Percentiles rank a stretch among this genome's conserved stretches.
Evolutionary conservation across 208 protist species (phyloP).

Genomic region (Leishmania guyanensis): DNA sequence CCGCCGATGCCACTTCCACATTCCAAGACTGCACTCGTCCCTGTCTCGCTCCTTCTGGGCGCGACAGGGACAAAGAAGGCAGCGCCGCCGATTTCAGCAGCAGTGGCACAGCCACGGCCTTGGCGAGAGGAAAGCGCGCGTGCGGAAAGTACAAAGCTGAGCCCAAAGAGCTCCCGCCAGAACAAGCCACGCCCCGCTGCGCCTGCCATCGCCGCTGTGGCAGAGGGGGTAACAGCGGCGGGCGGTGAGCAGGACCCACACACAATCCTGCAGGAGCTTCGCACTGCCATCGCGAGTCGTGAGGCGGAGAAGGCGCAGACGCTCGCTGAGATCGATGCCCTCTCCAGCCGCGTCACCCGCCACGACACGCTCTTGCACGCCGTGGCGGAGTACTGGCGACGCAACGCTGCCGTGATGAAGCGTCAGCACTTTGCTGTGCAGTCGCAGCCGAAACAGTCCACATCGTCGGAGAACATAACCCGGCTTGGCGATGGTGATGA

Average conservation of each 20-base stretch:
- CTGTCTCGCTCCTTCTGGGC: not conserved
- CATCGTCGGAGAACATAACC: not conserved
- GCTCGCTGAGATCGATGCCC: slow-evolving; percentile 19
- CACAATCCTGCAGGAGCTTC: slow-evolving; percentile 43
- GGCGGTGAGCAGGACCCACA: slow-evolving; percentile 5
- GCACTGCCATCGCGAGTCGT: slow-evolving; percentile 21
- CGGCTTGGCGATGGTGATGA: not conserved
- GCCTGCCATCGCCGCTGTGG: not conserved
- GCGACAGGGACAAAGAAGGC: not conserved
- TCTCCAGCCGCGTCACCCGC: slow-evolving; percentile 12
- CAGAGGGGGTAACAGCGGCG: not conserved
- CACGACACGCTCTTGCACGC: slow-evolving; percentile 34
- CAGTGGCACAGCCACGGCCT: not conserved
- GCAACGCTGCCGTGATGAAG: slow-evolving; percentile 44
- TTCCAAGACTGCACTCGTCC: no score
- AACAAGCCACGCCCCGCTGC: not conserved
- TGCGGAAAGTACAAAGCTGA: not conserved
- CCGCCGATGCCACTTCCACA: not conserved
- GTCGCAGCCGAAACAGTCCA: slow-evolving; percentile 16
- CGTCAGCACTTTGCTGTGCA: slow-evolving; percentile 30
- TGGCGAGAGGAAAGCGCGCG: not conserved
- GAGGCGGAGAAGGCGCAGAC: slow-evolving; percentile 15
- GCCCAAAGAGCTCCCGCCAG: not conserved
- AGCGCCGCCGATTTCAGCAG: not conserved
- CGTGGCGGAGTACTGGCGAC: slow-evolving; percentile 64